These are phyloP conservation scores for Neoboletus subvelutipes DNA, from an alignment of 768 basidiomycete genomes.

Conservation along the genomic window DNA sequence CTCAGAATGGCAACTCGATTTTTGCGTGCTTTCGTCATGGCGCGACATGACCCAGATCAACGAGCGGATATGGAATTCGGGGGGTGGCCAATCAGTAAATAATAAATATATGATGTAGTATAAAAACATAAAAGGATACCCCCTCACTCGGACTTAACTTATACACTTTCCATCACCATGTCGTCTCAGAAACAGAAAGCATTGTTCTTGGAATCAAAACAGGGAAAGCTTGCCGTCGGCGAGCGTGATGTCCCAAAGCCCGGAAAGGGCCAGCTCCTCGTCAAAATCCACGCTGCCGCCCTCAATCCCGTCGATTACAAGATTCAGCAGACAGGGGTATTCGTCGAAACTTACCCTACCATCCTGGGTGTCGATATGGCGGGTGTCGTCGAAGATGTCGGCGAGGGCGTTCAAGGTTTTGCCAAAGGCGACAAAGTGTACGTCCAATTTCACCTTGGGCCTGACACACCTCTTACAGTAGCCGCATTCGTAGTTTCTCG, in stretches of 20 bases:
- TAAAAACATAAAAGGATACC: constrained; percentile 7
- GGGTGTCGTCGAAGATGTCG: constrained; percentile 40
- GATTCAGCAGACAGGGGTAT: constrained; percentile 32
- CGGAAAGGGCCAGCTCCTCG: constrained; percentile 39
- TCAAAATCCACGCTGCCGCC: constrained; percentile 39
- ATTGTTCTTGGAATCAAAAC: constrained; percentile 27
- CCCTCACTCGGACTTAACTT: constrained; percentile 6
- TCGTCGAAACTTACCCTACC: constrained; percentile 37
- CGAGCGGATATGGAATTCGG: constrained; percentile 30
- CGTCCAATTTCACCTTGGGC: constrained; percentile 4
- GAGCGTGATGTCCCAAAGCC: constrained; percentile 33
- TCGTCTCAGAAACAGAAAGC: constrained; percentile 29
- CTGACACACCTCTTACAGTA: neutral
- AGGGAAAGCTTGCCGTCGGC: constrained; percentile 32
- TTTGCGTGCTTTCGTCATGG: constrained; percentile 30
- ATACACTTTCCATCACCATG: constrained; percentile 19
- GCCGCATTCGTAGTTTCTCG: constrained; percentile 11
- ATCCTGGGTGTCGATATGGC: constrained; percentile 37
- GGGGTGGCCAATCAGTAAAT: constrained; percentile 32
- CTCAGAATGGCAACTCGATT: constrained; percentile 33
- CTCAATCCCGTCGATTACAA: constrained; percentile 50
- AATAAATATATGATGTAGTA: constrained; percentile 20
- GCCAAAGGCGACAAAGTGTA: constrained; percentile 44
- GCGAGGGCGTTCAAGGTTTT: constrained; percentile 35
- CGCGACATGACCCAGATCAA: constrained; percentile 29